Base-by-base conservation (phyloP, 805 yeast genomes). In the Kodamaea kaohsiungensis region DNA sequence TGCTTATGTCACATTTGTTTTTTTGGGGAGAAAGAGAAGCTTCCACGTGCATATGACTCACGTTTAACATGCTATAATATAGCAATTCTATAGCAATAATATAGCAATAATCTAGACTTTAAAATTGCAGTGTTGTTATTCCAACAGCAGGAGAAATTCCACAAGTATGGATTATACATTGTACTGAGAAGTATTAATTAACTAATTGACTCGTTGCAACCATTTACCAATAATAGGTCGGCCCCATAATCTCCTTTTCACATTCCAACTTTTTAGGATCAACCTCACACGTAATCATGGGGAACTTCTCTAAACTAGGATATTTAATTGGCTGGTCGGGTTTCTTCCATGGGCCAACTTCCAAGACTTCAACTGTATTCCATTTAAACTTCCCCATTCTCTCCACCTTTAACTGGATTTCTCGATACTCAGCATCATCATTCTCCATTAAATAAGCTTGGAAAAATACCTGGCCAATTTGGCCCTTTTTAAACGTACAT, bases 391-490 rank as follows among this genome's bases (percentile, higher is more conserved):
- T 43, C 27, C 42, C 37, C 27, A 16, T 16, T 15, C 53, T 13
- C 27, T 35, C n/a, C 25, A 38, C 15, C 6, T 30, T 22, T 5
- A 64, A 53, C 7, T n/a, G 33, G 19, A 65, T 17, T 27, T 47
- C 45, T 10, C 68, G 52, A 43, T 18, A 51, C 53, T 51, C 38
- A 7, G 58, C 58, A 15, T 57, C 53, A 2, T 39, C 46, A 35
- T 62, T 37, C 40, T 55, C 56, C 5, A 52, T 18, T 42, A 56
- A 56, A n/a, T 51, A 55, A 5, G 66, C 64, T 46, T 55, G 64
- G 33, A 63, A 37, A 49, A 61, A 59, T 30, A 62, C 53, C 56
- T 65, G 67, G 13, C 68, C 70, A 2, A 59, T 55, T n/a, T 50
- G 15, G 8, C 65, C 65, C 12, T 58, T 55, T 0, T 56, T 54